phyloP scores from a whole-genome alignment of 208 protist genomes.

The Lotmaria passim region DNA sequence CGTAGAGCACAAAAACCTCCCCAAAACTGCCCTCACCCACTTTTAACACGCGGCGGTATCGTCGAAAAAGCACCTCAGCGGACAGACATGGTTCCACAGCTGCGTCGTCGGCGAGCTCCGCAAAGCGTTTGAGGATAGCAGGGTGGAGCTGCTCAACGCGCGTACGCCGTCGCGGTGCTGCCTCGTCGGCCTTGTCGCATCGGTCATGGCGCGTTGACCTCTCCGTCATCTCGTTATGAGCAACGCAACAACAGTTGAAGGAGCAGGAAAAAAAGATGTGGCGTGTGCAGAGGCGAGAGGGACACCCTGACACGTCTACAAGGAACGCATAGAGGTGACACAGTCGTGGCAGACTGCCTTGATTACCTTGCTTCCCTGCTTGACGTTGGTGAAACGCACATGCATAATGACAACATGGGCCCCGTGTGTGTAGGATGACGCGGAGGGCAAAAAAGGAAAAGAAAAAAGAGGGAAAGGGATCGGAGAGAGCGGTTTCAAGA shows the following conservation, averaged over 20 bases:
- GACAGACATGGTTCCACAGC: constrained; percentile 7
- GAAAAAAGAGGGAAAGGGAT: too few relatives aligned
- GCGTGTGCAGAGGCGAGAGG: too few relatives aligned
- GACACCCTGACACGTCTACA: too few relatives aligned
- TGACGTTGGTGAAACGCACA: too few relatives aligned
- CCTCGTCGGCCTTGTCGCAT: neutral
- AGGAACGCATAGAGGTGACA: too few relatives aligned
- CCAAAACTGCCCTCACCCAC: constrained; percentile 89
- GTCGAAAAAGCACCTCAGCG: constrained; percentile 36
- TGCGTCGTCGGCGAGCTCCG: constrained; percentile 11
- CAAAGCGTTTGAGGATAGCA: constrained; percentile 21
- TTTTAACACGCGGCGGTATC: constrained; percentile 76
- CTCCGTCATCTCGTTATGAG: neutral
- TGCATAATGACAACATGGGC: too few relatives aligned
- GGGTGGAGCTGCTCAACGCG: constrained; percentile 30
- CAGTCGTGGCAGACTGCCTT: too few relatives aligned
- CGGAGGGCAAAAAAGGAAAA: too few relatives aligned
- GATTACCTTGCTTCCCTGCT: too few relatives aligned
- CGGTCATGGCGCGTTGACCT: neutral
- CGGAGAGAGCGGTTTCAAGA: too few relatives aligned
- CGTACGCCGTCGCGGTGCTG: constrained; percentile 13
- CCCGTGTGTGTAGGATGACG: too few relatives aligned
- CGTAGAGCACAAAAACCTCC: constrained; percentile 86
- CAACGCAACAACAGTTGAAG: neutral
- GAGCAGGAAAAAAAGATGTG: constrained; percentile 22